Conservation (phyloP, 1,139 yeast genomes). For the Arxiozyma telluris region DNA sequence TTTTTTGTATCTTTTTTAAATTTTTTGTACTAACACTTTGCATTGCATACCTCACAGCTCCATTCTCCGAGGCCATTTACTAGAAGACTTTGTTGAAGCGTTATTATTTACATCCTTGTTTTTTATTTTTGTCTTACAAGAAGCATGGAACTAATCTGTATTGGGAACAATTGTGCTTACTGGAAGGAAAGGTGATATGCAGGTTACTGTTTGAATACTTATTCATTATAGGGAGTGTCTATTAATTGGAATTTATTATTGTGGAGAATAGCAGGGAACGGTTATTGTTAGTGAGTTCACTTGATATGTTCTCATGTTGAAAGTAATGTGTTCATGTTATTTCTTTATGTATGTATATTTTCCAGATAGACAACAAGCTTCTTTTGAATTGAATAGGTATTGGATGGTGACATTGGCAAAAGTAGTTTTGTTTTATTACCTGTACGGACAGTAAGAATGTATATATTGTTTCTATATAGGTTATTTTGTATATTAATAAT, state of each 20-base stretch:
- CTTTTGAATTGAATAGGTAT: conserved; percentile 3
- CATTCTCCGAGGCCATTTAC: background rate
- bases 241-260: background rate
- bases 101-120: background rate
- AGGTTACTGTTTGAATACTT: background rate
- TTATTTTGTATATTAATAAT: background rate
- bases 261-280: background rate
- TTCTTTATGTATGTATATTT: background rate
- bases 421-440: background rate
- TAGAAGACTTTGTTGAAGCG: conserved; percentile 1
- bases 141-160: background rate
- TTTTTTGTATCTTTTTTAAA: background rate
- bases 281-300: conserved; percentile 1
- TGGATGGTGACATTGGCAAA: background rate
- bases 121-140: background rate
- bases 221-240: conserved; percentile 3
- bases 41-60: background rate
- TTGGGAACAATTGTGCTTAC: background rate
- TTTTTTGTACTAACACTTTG: background rate
- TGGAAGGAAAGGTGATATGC: background rate
- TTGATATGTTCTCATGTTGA: background rate
- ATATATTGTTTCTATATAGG: conserved; percentile 2
- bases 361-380: background rate
- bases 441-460: background rate
- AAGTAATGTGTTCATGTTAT: background rate